These are phyloP conservation scores for Platanthera zijinensis DNA, from an alignment of 106 monocot genomes.

Conservation along the genomic window DNA sequence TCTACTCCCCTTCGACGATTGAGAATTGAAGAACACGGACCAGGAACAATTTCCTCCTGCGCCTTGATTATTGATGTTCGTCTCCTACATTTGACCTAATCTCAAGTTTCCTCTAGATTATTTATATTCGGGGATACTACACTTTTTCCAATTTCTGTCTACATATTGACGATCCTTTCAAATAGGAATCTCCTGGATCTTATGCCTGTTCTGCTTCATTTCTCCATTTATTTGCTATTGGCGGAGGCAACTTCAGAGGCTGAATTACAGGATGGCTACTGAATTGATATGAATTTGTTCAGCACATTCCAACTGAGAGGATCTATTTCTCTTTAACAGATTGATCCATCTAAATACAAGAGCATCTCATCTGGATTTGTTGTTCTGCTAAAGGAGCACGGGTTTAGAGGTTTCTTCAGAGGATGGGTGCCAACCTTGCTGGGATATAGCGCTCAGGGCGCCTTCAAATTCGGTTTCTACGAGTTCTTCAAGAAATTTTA, in stretches of 20 bases:
- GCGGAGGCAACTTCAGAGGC: neutral
- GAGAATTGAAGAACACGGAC: neutral
- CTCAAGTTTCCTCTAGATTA: neutral
- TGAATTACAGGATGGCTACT: no score
- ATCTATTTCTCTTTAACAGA: conserved; percentile 24
- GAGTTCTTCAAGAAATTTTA: conserved; percentile 82
- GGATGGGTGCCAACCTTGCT: conserved; percentile 75
- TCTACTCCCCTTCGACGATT: neutral
- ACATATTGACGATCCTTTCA: neutral
- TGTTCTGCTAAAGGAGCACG: conserved; percentile 59
- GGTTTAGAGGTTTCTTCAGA: conserved; percentile 60
- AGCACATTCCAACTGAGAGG: no score
- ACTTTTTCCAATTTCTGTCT: neutral
- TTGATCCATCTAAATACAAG: conserved; percentile 72
- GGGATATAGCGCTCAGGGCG: conserved; percentile 75
- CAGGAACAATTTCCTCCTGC: neutral
- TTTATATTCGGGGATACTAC: neutral
- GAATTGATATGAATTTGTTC: neutral
- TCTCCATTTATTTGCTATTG: neutral
- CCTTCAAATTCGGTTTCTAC: conserved; percentile 73
- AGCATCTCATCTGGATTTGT: conserved; percentile 50
- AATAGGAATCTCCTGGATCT: neutral
- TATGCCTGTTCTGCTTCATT: neutral
- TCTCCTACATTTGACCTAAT: neutral
- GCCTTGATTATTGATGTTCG: neutral